Percentiles rank a stretch among this genome's conserved stretches.
Evolutionary conservation across 768 basidiomycete genomes (phyloP).

Genomic region (Mrakia frigida): DNA sequence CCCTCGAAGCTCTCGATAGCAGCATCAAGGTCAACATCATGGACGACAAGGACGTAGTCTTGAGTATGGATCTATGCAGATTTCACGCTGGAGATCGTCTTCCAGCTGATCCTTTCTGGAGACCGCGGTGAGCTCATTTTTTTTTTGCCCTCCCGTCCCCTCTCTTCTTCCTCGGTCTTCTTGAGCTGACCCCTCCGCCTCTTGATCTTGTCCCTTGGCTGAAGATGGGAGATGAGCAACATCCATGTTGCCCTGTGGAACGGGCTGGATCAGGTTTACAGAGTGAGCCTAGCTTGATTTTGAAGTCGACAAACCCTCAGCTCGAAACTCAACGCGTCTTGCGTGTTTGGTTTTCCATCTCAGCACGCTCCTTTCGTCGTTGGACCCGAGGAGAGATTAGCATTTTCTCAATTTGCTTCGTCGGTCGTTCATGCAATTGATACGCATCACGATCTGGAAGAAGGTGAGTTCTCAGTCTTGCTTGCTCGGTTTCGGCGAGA

Average conservation of each 20-base stretch:
- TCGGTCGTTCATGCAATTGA: conserved; percentile 7
- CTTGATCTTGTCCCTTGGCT: neutral
- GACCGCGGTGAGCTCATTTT: conserved; percentile 2
- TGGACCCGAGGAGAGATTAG: neutral
- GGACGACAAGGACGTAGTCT: conserved; percentile 7
- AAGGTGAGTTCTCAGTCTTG: conserved; percentile 1
- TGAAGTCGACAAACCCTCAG: too few relatives aligned
- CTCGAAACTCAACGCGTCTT: neutral
- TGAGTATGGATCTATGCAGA: neutral
- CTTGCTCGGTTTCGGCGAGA: too few relatives aligned
- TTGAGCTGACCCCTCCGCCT: neutral
- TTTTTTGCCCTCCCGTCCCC: neutral
- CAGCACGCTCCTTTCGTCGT: conserved; percentile 9
- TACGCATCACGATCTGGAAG: conserved; percentile 12
- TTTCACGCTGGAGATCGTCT: conserved; percentile 14
- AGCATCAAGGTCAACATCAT: neutral
- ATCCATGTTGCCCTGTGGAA: conserved; percentile 10
- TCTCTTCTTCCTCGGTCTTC: neutral
- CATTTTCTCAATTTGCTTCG: conserved; percentile 1
- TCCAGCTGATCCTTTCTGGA: conserved; percentile 11
- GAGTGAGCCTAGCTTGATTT: too few relatives aligned
- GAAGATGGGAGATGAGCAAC: conserved; percentile 26
- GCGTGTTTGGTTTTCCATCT: neutral
- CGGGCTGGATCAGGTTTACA: conserved; percentile 10
- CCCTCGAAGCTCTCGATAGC: neutral